A percentile compares a stretch with the other conserved stretches of the same genome.
Conservation (phyloP, 2,329 filamentous ascomycete species). For the Grosmannia clavigera region DNA sequence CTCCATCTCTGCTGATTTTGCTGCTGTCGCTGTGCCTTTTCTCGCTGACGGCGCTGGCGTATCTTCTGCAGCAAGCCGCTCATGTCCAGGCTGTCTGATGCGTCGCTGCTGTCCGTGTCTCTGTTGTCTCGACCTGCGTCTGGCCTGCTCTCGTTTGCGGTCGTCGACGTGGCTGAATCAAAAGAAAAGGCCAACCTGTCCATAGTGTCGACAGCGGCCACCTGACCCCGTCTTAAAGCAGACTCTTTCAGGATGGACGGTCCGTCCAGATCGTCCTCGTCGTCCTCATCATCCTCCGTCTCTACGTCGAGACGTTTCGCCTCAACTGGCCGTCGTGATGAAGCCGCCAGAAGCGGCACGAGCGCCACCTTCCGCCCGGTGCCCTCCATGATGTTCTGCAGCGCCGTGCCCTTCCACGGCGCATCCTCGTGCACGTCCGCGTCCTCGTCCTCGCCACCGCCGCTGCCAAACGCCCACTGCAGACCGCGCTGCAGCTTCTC, state of each 20-base stretch:
- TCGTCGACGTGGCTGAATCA: not conserved
- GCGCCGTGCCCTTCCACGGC: conserved; percentile 23
- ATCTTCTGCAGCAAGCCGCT: conserved; percentile 7
- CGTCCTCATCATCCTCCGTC: not conserved
- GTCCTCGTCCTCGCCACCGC: conserved; percentile 19
- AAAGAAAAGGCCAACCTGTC: not conserved
- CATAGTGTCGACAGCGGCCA: not conserved
- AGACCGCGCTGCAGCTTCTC: conserved; percentile 24
- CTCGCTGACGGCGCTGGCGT: conserved; percentile 5
- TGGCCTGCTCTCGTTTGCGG: not conserved
- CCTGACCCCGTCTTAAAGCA: not conserved
- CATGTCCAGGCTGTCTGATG: conserved; percentile 1
- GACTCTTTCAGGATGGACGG: not conserved
- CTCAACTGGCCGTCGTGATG: not conserved
- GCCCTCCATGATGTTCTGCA: conserved; percentile 31
- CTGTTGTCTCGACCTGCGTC: too few species aligned
- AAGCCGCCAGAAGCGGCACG: not conserved
- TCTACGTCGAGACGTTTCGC: not conserved
- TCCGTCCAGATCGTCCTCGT: conserved; percentile 3
- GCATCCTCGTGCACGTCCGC: not conserved
- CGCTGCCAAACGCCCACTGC: conserved; percentile 11
- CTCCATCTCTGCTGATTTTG: not conserved
- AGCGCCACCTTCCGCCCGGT: conserved; percentile 14
- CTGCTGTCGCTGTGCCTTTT: conserved; percentile 1
- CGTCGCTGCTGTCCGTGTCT: not conserved